Evolutionary conservation across 176 grass and related monocot species (phyloP), one percentile per base, ranked within the genome.

Genomic region (Eleusine indica): DNA sequence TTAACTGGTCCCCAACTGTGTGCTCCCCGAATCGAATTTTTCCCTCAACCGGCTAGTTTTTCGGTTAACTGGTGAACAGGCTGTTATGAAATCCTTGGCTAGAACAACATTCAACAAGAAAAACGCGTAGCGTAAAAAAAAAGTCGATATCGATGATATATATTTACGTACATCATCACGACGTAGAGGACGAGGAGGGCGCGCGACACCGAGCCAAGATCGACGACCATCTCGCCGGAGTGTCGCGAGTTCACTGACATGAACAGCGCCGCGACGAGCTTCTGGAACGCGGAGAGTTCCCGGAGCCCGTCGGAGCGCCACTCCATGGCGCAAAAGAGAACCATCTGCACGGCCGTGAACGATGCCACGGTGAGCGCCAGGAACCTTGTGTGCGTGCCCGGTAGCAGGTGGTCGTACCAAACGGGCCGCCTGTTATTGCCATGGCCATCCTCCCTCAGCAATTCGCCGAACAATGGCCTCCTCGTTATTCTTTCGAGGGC

Each of bases 181-280:
- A 89, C 84, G 67, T 86, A 91, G 40, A 97, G 79, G 29, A 93
- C 92, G 62, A 97, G 51, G 6, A 90, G 14, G 75, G 92, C 90
- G 6, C 88, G 30, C 58, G 95, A 87, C 6, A 97, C 19, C 1
- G 70, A 52, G 10, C 86, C 81, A 69, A 94, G 63, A 54, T 97
- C 90, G 21, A 97, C 75, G 9, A 90, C 48, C 66, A 78, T 62
- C 66, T 97, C 95, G 0, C 95, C 95, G 22, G 92, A 40, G 81
- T 97, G 86, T 29, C 95, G 79, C 1, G 95, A 94, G 85, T 94
- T 97, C 16, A 89, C 86, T 0, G 92, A 85, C 90, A 89, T 86
- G 84, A 94, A 94, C 4, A 91, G 28, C 12, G 82, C 90, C 0
- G 65, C 90, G 6, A 94, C 84, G 47, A 89, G 49, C 88, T 97